phyloP scores from a whole-genome alignment of 768 basidiomycete genomes.

The Agrocybe praecox region DNA sequence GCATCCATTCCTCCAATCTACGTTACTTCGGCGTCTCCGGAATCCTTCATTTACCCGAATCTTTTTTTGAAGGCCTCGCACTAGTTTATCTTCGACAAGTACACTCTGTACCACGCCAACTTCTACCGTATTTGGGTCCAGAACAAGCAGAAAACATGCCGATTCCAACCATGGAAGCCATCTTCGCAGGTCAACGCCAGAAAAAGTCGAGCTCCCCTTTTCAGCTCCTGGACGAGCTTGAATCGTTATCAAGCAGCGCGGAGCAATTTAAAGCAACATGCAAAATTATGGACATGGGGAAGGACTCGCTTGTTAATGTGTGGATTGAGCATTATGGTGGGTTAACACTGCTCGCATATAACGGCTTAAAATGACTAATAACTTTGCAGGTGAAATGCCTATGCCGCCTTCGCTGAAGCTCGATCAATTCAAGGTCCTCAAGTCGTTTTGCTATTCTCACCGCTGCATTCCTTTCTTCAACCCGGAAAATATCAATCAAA shows the following conservation, averaged over 20 bases:
- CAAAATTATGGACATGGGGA: not conserved
- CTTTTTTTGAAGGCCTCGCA: not conserved
- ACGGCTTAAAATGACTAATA: not conserved
- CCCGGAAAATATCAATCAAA: not conserved
- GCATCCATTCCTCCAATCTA: not conserved
- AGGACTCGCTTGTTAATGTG: not conserved
- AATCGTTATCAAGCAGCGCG: not conserved
- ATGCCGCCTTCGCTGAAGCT: not conserved
- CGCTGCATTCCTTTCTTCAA: constrained; percentile 1
- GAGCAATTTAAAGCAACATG: constrained; percentile 1
- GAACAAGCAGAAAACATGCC: not conserved
- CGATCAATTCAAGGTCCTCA: not conserved
- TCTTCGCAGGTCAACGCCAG: not conserved
- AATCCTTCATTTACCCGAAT: not conserved
- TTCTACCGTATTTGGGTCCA: not conserved
- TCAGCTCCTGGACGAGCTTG: not conserved
- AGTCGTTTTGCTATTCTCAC: constrained; percentile 1
- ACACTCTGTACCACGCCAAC: constrained; percentile 2
- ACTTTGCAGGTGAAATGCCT: not conserved
- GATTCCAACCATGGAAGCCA: not conserved
- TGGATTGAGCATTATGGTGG: constrained; percentile 3
- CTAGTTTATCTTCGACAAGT: not conserved
- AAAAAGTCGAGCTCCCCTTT: not conserved
- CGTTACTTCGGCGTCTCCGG: constrained; percentile 2
- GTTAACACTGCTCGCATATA: not conserved